phyloP scores from a whole-genome alignment of 1,284 basidiomycete species.

The Melampsora americana region DNA sequence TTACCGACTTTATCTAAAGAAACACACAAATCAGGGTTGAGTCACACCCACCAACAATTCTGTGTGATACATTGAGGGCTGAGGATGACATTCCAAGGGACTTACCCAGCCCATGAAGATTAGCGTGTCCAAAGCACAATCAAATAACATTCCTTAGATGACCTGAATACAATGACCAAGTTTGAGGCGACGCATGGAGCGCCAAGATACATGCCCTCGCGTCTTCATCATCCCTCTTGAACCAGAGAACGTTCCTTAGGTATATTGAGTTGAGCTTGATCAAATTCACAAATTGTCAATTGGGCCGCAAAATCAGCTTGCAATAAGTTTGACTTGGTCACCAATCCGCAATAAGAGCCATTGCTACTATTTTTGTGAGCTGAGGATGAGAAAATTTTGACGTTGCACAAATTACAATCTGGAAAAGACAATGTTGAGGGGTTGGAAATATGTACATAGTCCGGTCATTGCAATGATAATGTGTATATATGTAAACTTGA shows the following conservation, averaged over 20 bases:
- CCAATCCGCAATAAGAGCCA: constrained; percentile 10
- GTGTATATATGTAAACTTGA: no score
- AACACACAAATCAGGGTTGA: neutral
- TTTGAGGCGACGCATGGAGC: constrained; percentile 35
- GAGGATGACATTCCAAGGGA: no score
- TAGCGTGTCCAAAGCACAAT: constrained; percentile 32
- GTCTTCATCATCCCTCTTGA: constrained; percentile 4
- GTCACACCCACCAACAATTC: neutral
- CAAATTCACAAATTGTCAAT: constrained; percentile 40
- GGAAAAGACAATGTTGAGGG: neutral
- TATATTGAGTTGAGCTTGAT: constrained; percentile 6
- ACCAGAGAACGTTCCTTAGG: constrained; percentile 27
- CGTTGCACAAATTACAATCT: neutral
- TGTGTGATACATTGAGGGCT: neutral
- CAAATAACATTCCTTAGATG: constrained; percentile 33
- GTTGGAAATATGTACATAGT: no score
- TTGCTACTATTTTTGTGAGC: neutral
- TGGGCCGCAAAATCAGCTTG: constrained; percentile 32
- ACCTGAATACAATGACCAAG: constrained; percentile 41
- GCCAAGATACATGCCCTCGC: constrained; percentile 32
- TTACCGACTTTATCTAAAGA: neutral
- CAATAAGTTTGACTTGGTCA: constrained; percentile 16
- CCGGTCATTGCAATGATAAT: no score
- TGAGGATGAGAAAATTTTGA: neutral
- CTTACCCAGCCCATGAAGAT: constrained; percentile 31